Percentiles rank a stretch among this genome's conserved stretches.
Conservation (phyloP, 179 eudicot species). For the Spergularia azorica region DNA sequence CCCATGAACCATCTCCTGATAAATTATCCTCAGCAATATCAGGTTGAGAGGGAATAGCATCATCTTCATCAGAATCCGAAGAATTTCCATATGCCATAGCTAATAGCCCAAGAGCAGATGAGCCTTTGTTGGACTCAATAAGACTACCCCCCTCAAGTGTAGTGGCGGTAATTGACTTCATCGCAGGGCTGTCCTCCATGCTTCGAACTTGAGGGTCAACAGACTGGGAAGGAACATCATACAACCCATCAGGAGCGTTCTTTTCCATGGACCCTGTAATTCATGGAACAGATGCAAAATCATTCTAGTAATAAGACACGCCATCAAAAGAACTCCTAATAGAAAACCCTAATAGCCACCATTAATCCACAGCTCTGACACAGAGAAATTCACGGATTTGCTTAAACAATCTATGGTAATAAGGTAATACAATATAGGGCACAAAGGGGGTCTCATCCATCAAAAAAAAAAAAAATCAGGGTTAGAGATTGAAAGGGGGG, state of each 20-base stretch:
- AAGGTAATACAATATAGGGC: too few relatives aligned
- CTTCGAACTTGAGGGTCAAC: constrained; percentile 33
- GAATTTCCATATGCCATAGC: constrained; percentile 85
- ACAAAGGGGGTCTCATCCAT: too few relatives aligned
- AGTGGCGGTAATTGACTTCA: constrained; percentile 26
- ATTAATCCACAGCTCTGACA: background rate
- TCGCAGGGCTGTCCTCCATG: constrained; percentile 17
- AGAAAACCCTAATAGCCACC: constrained; percentile 7
- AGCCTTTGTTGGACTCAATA: constrained; percentile 33
- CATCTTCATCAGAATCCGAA: constrained; percentile 82
- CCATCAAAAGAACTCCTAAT: background rate
- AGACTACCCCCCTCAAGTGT: constrained; percentile 25
- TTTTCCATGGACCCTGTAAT: constrained; percentile 50
- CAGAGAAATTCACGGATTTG: background rate
- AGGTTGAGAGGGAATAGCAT: constrained; percentile 31
- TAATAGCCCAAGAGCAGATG: constrained; percentile 83
- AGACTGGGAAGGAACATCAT: constrained; percentile 49
- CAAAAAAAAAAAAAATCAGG: too few relatives aligned
- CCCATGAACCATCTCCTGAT: constrained; percentile 40
- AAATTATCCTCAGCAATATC: constrained; percentile 35
- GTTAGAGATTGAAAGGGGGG: too few relatives aligned
- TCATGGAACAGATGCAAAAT: constrained; percentile 13
- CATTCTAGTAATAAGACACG: background rate
- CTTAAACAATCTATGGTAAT: too few relatives aligned
- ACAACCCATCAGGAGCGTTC: constrained; percentile 39